phyloP scores from a whole-genome alignment of 345 rosid genomes.

The Melastoma malabathricum region DNA sequence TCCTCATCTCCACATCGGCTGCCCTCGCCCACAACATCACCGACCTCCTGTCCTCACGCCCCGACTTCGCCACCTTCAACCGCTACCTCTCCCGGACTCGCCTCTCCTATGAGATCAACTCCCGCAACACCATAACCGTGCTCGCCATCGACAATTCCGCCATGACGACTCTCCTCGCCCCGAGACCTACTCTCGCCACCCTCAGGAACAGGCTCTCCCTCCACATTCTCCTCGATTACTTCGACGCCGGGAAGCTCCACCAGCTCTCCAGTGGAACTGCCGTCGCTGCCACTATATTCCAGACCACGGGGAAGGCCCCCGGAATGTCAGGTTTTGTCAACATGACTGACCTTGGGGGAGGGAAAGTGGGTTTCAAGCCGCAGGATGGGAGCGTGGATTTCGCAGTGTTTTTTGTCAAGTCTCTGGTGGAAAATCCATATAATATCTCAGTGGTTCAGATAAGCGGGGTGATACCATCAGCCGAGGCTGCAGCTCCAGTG shows the following conservation, averaged over 20 bases:
- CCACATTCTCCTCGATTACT: constrained; percentile 91
- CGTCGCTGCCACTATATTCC: constrained; percentile 83
- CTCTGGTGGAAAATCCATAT: constrained; percentile 72
- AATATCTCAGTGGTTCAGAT: constrained; percentile 91
- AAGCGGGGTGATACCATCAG: constrained; percentile 56
- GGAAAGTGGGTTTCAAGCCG: constrained; percentile 75
- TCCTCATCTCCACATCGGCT: constrained; percentile 3
- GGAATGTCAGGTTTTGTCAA: constrained; percentile 84
- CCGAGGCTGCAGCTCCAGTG: constrained; percentile 61
- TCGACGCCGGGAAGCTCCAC: constrained; percentile 82
- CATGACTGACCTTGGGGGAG: constrained; percentile 68
- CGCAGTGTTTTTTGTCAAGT: constrained; percentile 43
- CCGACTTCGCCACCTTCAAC: constrained; percentile 72
- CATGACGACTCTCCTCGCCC: constrained; percentile 52
- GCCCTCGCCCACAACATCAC: constrained; percentile 55
- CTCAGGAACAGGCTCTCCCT: constrained; percentile 77
- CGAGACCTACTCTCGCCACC: constrained; percentile 47
- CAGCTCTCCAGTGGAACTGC: constrained; percentile 80
- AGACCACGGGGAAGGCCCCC: constrained; percentile 76
- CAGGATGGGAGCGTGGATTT: constrained; percentile 42
- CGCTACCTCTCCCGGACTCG: constrained; percentile 67
- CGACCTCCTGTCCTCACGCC: constrained; percentile 50
- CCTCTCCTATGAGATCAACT: constrained; percentile 80
- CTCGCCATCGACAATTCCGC: constrained; percentile 74
- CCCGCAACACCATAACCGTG: constrained; percentile 71